Evolutionary conservation across 2,329 filamentous ascomycete species (phyloP).

Genomic region (Ceratocystis alfenasii): DNA sequence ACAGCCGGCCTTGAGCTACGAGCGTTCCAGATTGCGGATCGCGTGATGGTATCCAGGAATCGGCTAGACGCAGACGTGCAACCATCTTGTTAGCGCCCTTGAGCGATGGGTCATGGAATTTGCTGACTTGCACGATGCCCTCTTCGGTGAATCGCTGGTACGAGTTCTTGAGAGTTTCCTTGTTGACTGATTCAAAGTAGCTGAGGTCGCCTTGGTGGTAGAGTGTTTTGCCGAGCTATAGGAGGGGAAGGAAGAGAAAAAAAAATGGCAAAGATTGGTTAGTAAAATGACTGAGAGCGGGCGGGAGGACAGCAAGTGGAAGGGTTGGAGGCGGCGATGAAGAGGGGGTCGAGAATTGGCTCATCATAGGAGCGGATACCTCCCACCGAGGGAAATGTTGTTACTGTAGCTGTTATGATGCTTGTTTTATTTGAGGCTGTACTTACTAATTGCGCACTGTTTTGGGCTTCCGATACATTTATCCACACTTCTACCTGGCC

Average conservation of each 20-base stretch:
- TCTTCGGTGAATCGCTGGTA: constrained; percentile 83
- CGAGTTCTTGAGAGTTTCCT: constrained; percentile 90
- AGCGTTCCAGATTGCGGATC: constrained; percentile 50
- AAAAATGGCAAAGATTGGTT: too few relatives aligned
- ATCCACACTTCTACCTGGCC: constrained; percentile 56
- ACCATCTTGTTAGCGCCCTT: constrained; percentile 37
- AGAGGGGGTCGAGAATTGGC: too few relatives aligned
- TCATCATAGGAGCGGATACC: too few relatives aligned
- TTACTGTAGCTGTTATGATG: neutral
- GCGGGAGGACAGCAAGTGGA: neutral
- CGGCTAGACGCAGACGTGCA: constrained; percentile 54
- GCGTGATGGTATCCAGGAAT: constrained; percentile 61
- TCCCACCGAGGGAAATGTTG: neutral
- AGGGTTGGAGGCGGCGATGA: neutral
- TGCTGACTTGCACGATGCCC: constrained; percentile 67
- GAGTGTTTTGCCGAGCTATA: constrained; percentile 78
- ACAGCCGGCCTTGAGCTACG: constrained; percentile 61
- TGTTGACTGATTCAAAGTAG: constrained; percentile 98
- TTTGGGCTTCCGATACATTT: constrained; percentile 63
- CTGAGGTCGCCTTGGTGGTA: constrained; percentile 95
- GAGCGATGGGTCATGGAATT: constrained; percentile 45
- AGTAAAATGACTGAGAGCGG: neutral
- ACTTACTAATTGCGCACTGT: constrained; percentile 65
- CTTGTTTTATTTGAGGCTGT: neutral
- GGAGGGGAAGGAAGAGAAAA: neutral